Evolutionary conservation across 176 grass and related monocot species (phyloP), one percentile per base, ranked within the genome.

Genomic region (Oryza australiensis): DNA sequence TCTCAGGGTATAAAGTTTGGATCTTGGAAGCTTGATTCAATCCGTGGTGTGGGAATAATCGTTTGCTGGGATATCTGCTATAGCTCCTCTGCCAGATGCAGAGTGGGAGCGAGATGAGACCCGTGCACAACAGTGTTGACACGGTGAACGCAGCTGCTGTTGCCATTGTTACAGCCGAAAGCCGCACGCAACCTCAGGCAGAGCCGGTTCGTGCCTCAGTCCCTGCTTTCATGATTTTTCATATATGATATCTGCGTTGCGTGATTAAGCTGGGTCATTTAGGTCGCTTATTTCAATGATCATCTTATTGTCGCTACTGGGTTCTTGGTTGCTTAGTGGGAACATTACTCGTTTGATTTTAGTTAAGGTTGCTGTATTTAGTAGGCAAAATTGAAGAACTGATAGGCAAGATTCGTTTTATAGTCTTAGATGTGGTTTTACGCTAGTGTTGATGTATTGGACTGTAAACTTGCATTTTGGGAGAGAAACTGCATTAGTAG

Each of bases 141-240:
- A 97, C 94, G 2, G 94, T 97, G 30, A 97, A 97, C 84, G 91
- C 94, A 5, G 94, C 94, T 1, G 94, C 94, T 0, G 94, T 82
- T 2, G 94, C 94, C 70, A 94, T 97, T 60, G 82, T 86, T 43
- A 75, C 89, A 0, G 90, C 89, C 1, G 91, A 91, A 76, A 91
- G 89, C 86, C 86, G 94, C 57, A 64, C 86, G 10, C 89, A 90
- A 68, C 94, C 92, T 77, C 55, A 75, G 2, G 82, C 89, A 4
- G 94, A 89, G 53, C 91, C 91, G 79, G 89, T 94, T 43, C 32
- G 90, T 91, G 43, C 40, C 14, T 60, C 14, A 9, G n/a, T 3
- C 2, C 0, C 26, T 15, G 23, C n/a, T 27, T 64, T 12, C 48
- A 33, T 70, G 16, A 32, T 64, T 53, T 55, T 55, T 24, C 2